These are phyloP conservation scores for Aspergillus sp. DNA, from an alignment of 2,329 filamentous ascomycete genomes.

Conservation along the genomic window DNA sequence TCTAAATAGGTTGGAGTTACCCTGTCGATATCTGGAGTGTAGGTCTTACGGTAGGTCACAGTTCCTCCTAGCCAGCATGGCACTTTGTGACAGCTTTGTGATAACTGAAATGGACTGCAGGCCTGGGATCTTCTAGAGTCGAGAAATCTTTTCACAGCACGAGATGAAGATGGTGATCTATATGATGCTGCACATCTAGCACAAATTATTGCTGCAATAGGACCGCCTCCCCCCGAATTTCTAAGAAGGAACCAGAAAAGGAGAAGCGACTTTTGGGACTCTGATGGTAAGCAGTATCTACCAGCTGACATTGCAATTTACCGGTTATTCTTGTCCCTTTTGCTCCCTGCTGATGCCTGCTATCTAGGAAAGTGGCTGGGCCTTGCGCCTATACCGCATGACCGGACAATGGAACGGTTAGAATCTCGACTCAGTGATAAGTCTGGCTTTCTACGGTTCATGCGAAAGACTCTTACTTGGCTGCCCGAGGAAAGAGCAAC, in stretches of 20 bases:
- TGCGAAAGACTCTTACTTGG: conserved; percentile 41
- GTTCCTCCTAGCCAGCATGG: conserved; percentile 6
- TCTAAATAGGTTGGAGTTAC: conserved; percentile 34
- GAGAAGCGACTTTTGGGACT: conserved; percentile 39
- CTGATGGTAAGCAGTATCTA: conserved; percentile 30
- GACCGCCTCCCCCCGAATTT: conserved; percentile 41
- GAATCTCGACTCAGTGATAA: conserved; percentile 22
- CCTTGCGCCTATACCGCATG: conserved; percentile 29
- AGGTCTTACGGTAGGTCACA: conserved; percentile 31
- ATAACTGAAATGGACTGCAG: conserved; percentile 25
- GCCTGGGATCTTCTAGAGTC: conserved; percentile 52
- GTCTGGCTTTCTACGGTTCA: conserved; percentile 36
- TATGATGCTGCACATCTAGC: conserved; percentile 49
- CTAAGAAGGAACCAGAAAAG: conserved; percentile 30
- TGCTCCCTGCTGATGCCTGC: neutral
- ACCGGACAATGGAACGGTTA: conserved; percentile 23
- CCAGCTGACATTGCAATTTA: neutral
- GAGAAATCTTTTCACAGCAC: conserved; percentile 43
- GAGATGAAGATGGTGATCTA: conserved; percentile 36
- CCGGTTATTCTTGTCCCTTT: neutral
- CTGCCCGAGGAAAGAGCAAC: conserved; percentile 37
- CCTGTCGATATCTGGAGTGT: conserved; percentile 38
- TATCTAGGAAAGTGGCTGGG: conserved; percentile 32
- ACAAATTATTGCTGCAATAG: conserved; percentile 47
- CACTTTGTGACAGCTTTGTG: neutral